Conservation (phyloP, 2,329 filamentous ascomycete species). For the Aureobasidium melanogenum region DNA sequence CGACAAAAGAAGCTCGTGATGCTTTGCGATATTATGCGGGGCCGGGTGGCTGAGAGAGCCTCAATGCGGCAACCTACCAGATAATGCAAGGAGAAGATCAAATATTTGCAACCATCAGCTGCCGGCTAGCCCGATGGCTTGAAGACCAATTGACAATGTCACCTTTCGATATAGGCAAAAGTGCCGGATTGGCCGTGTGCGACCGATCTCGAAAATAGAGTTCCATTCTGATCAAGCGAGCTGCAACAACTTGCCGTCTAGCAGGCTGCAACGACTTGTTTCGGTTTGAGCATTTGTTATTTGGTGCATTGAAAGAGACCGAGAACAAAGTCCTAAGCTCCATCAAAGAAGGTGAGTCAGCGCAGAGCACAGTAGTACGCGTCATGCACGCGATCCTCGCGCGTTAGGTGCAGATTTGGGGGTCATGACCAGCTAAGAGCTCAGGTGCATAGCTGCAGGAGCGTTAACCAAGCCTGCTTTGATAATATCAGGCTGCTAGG, state of each 20-base stretch:
- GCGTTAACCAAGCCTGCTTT: slow-evolving; percentile 3
- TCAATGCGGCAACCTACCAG: background rate
- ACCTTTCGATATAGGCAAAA: background rate
- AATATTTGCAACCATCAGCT: background rate
- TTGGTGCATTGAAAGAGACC: background rate
- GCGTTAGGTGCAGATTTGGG: slow-evolving; percentile 2
- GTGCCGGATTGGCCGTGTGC: too few relatives aligned
- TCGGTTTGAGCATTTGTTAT: background rate
- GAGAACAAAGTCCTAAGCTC: background rate
- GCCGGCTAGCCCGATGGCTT: background rate
- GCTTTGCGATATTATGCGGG: background rate
- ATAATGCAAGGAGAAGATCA: background rate
- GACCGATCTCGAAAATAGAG: background rate
- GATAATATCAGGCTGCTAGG: background rate
- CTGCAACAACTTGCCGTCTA: background rate
- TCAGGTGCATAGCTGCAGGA: slow-evolving; percentile 8
- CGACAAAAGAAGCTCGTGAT: background rate
- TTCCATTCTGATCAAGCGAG: background rate
- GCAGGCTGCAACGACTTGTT: background rate
- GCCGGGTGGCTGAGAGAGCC: slow-evolving; percentile 5
- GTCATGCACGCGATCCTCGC: slow-evolving; percentile 10
- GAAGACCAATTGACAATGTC: background rate
- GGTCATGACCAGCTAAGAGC: background rate
- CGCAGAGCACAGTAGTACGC: background rate
- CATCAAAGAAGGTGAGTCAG: background rate